Evolutionary conservation across 331 rosid genomes (phyloP), one percentile per base, ranked within the genome.

Genomic region (Dryas integrifolia): DNA sequence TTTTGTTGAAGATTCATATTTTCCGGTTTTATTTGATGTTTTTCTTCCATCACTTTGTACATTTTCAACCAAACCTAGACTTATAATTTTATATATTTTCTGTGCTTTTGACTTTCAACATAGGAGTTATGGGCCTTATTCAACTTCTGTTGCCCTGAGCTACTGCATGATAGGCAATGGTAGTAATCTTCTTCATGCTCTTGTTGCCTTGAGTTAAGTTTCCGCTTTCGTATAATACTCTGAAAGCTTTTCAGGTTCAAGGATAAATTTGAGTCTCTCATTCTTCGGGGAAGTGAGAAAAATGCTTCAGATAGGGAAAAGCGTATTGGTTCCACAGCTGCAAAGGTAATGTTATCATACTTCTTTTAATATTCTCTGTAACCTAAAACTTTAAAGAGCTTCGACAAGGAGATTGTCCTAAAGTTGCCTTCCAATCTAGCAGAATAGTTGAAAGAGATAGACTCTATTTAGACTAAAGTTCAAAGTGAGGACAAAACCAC

Each of bases 91-190:
- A 39, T 72, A 6, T 48, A 40, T 11, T 46, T 16, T 69, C 48
- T 69, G 62, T 56, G 13, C 43, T 56, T 73, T 12, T 81, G 16
- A 21, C 26, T 41, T 80, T 38, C 35, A 63, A 60, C 72, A 35
- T 85, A 94, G 97, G 98, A 94, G 67, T 24, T 94, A 81, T 94
- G 98, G 98, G 98, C 98, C 51, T 83, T 94, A 82, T 94, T 94
- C 79, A 85, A 85, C 82, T 94, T 94, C 73, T 91, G 95, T 76
- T 94, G 96, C 82, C 98, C 97, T 69, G 95, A 88, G 55, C 80
- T 94, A 76, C 86, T 94, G 58, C 97, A 97, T 50, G 98, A 94
- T 82, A 85, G 91, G 18, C 72, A 89, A 72, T 86, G 92, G 98
- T 94, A 82, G 77, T 77, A 61, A 41, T 68, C 50, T 56, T 77